These are phyloP conservation scores for Aspergillus piperis DNA, from an alignment of 2,329 filamentous ascomycete species.

Conservation along the genomic window DNA sequence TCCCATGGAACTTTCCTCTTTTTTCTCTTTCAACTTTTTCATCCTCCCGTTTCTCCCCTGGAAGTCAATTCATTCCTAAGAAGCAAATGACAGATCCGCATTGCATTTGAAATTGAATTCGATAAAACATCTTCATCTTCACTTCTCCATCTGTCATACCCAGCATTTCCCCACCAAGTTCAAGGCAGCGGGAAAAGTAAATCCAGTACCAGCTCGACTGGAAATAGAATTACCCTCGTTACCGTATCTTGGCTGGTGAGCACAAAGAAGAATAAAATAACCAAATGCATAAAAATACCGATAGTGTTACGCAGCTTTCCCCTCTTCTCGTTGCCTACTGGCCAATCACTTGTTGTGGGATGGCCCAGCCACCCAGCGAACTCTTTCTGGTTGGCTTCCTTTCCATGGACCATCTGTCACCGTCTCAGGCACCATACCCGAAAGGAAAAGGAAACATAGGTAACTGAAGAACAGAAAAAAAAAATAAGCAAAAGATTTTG, in stretches of 20 bases:
- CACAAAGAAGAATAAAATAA: slow-evolving; percentile 7
- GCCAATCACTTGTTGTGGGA: slow-evolving; percentile 3
- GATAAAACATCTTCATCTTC: not conserved
- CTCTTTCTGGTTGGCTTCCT: slow-evolving; percentile 1
- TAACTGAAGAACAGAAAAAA: not conserved
- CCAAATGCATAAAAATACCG: not conserved
- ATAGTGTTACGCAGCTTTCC: slow-evolving; percentile 13
- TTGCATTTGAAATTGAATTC: no score
- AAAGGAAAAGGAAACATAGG: not conserved
- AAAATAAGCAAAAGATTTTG: not conserved
- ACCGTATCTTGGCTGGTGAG: not conserved
- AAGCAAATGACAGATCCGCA: no score
- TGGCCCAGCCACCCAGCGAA: slow-evolving; percentile 15
- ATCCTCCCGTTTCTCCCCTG: not conserved
- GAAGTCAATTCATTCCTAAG: not conserved
- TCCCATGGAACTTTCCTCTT: not conserved
- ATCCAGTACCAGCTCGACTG: not conserved
- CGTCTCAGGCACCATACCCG: slow-evolving; percentile 6
- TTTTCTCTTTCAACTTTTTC: not conserved
- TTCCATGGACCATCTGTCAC: slow-evolving; percentile 10
- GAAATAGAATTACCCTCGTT: slow-evolving; percentile 7
- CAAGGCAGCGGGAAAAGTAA: not conserved
- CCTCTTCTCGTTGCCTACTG: not conserved
- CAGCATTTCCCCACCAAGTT: not conserved
- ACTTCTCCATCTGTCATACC: not conserved